Evolutionary conservation across 2,329 filamentous ascomycete species (phyloP).

Genomic region (Xylariaceae sp.): DNA sequence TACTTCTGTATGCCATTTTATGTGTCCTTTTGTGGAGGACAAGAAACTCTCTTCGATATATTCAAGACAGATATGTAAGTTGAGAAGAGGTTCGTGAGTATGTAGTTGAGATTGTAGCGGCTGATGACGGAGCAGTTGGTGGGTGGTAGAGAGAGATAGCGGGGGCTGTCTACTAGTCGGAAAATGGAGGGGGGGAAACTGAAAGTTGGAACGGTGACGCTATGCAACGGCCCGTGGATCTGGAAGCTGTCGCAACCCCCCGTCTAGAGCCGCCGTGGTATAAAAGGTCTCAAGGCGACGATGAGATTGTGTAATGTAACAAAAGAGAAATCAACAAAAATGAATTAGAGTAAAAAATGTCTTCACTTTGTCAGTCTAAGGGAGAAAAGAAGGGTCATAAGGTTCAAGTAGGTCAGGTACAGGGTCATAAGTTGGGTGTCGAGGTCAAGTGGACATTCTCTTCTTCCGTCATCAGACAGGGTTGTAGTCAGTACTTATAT

Average conservation of each 20-base stretch:
- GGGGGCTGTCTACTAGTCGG: not conserved
- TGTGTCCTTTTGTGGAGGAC: constrained; percentile 10
- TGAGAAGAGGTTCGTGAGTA: not conserved
- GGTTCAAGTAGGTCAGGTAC: constrained; percentile 8
- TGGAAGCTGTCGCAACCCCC: constrained; percentile 4
- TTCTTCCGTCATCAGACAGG: not conserved
- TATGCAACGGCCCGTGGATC: constrained; percentile 4
- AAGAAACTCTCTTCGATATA: not conserved
- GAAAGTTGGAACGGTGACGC: constrained; percentile 13
- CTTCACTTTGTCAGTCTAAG: too few species aligned
- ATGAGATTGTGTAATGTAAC: too few species aligned
- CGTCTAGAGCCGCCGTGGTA: too few species aligned
- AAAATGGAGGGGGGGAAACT: constrained; percentile 11
- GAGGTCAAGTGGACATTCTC: constrained; percentile 14
- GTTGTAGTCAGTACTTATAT: not conserved
- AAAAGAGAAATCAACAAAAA: too few species aligned
- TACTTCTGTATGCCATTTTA: constrained; percentile 28
- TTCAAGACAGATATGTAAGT: too few species aligned
- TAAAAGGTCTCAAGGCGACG: too few species aligned
- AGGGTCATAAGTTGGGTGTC: not conserved
- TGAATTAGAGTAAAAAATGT: too few species aligned
- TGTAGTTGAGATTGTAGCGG: too few species aligned
- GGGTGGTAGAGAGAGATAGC: not conserved
- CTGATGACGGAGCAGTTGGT: too few species aligned
- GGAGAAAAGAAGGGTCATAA: constrained; percentile 17